Conservation (phyloP, 306 rosid genomes). For the Oxytropis ochrocephala region DNA sequence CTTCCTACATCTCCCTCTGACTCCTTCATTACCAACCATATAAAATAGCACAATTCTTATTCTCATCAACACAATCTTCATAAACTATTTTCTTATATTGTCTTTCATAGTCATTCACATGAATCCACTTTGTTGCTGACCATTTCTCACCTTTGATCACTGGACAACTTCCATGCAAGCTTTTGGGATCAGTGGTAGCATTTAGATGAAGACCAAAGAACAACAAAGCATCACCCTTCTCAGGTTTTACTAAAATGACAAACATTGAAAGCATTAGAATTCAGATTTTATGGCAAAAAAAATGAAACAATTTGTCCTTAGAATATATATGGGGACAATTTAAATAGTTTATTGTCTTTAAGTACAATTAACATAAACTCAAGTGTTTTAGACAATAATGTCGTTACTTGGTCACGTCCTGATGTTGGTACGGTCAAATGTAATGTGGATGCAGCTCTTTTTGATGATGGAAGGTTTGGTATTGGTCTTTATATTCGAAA, state of each 20-base stretch:
- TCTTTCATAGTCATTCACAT: slow-evolving; percentile 58
- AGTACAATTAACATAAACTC: background rate
- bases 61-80: slow-evolving; percentile 48
- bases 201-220: slow-evolving; percentile 89
- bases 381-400: background rate
- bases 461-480: too few relatives aligned
- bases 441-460: too few relatives aligned
- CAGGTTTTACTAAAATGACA: slow-evolving; percentile 61
- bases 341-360: background rate
- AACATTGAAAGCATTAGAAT: background rate
- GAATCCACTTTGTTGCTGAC: slow-evolving; percentile 99
- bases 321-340: background rate
- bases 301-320: too few relatives aligned
- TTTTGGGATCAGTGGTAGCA: slow-evolving; percentile 45
- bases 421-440: too few relatives aligned
- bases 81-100: background rate
- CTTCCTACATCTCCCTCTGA: slow-evolving; percentile 72
- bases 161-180: slow-evolving; percentile 95
- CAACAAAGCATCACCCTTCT: slow-evolving; percentile 84
- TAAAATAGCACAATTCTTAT: slow-evolving; percentile 53
- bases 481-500: too few relatives aligned
- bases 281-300: background rate
- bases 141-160: slow-evolving; percentile 95
- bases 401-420: background rate
- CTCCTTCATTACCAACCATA: slow-evolving; percentile 59